phyloP scores from a whole-genome alignment of 2,329 filamentous ascomycete species.

The Pseudomassariella vexata region DNA sequence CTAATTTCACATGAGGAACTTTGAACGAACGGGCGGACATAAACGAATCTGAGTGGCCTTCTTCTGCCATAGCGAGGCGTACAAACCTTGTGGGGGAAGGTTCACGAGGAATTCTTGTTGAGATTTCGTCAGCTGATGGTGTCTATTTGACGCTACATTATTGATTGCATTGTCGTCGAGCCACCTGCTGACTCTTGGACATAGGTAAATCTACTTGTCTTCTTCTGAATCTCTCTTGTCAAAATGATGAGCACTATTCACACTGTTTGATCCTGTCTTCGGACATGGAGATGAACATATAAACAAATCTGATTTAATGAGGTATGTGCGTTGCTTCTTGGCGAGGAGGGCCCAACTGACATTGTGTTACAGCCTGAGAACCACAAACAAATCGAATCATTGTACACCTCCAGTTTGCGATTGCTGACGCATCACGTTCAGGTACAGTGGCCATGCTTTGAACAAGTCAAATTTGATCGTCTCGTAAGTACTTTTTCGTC shows the following conservation, averaged over 20 bases:
- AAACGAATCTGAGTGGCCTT: constrained; percentile 47
- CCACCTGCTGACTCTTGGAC: too few species aligned
- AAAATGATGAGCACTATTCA: constrained; percentile 32
- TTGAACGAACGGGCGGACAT: constrained; percentile 69
- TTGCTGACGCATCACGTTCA: constrained; percentile 1
- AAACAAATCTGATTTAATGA: constrained; percentile 32
- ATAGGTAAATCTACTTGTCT: constrained; percentile 3
- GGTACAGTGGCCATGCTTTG: constrained; percentile 1
- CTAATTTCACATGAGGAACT: constrained; percentile 46
- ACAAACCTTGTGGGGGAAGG: constrained; percentile 55
- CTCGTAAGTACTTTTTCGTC: neutral
- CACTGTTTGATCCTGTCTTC: constrained; percentile 30
- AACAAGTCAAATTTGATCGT: constrained; percentile 1
- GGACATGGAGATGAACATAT: constrained; percentile 28
- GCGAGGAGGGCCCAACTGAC: neutral
- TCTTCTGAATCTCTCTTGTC: constrained; percentile 1
- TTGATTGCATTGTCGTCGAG: too few species aligned
- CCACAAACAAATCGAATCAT: neutral
- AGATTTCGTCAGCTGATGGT: constrained; percentile 61
- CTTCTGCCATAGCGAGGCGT: constrained; percentile 51
- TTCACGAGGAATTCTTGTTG: constrained; percentile 52
- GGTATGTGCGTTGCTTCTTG: constrained; percentile 15
- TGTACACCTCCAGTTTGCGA: neutral
- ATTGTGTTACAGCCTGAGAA: constrained; percentile 19
- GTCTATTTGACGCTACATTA: too few species aligned